Evolutionary conservation across 768 basidiomycete species (phyloP), one percentile per base, ranked within the genome.

Genomic region (Gloeostereum incarnatum): DNA sequence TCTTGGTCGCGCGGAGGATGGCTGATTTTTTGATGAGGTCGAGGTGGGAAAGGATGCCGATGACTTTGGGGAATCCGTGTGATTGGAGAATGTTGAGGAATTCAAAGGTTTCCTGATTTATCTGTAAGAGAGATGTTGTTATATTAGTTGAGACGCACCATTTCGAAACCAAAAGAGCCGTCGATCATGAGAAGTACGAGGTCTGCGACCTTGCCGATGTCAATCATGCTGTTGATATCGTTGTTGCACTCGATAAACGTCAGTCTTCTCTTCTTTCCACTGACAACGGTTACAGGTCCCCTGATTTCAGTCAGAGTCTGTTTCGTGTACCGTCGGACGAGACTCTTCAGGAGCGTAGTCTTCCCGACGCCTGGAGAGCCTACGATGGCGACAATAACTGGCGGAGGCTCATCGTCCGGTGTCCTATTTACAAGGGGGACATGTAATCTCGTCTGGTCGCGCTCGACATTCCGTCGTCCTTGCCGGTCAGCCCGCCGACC

Each of bases 161-260:
- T 99, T 63, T 98, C 96, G 48, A 98, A 94, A 3, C 96, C 96
- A 58, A 92, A 98, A 19, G 89, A 92, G 3, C 86, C 94, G 53
- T 99, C 96, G 46, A 98, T 82, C 91, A 98, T 93, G 46, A 99
- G 78, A 31, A 99, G 70, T 4, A 98, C 87, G 41, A 99, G 71
- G 61, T 98, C 96, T 6, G 89, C 96, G 41, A 98, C 78, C 62
- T 99, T 99, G 39, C 81, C 94, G 50, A 97, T 71, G 69, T 99
- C 96, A 47, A 98, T 88, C 94, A 98, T 97, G 36, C 91, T 90
- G 58, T 92, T 92, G 48, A 98, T 70, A 63, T 98, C 93, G 55
- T 91, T 97, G 51, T 92, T 92, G 63, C 92, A 98, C 60, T 98
- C 96, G 36, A 99, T 73, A 55, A 98, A 91, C 0, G 96, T 97